Evolutionary conservation across 1,139 yeast genomes (phyloP).

Genomic region (Trichomonascaceae sp.): DNA sequence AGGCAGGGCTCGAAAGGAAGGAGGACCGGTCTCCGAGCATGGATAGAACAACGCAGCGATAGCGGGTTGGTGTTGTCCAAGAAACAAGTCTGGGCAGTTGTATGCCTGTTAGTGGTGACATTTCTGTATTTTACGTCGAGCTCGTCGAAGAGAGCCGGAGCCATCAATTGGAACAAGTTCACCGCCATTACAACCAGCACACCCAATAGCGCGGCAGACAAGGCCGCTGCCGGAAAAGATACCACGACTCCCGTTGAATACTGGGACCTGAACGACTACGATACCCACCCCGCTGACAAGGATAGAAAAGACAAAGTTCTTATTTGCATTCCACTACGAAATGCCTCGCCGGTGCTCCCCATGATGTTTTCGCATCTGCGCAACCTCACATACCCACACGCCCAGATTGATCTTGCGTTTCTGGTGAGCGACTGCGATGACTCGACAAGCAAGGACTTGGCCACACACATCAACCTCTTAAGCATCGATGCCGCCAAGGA

Average conservation of each 20-base stretch:
- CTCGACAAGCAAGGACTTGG: constrained; percentile 39
- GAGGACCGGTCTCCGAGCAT: too few relatives aligned
- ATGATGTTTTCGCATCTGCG: constrained; percentile 48
- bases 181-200: too few relatives aligned
- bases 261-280: constrained; percentile 38
- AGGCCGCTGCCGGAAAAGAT: too few relatives aligned
- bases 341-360: constrained; percentile 51
- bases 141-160: too few relatives aligned
- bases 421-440: constrained; percentile 58
- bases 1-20: too few relatives aligned
- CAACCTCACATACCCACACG: constrained; percentile 52
- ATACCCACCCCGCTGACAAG: constrained; percentile 41
- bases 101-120: too few relatives aligned
- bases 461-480: constrained; percentile 45
- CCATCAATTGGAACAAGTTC: too few relatives aligned
- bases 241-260: constrained; percentile 32
- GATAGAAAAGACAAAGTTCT: constrained; percentile 41
- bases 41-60: too few relatives aligned
- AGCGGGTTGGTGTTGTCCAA: too few relatives aligned
- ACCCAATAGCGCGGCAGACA: too few relatives aligned
- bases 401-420: constrained; percentile 49
- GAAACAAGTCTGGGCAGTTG: too few relatives aligned
- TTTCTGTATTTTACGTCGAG: too few relatives aligned
- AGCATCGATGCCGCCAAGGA: constrained; percentile 19
- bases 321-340: constrained; percentile 53